Conservation (phyloP, 2,329 filamentous ascomycete species). For the Stemphylium beticola region DNA sequence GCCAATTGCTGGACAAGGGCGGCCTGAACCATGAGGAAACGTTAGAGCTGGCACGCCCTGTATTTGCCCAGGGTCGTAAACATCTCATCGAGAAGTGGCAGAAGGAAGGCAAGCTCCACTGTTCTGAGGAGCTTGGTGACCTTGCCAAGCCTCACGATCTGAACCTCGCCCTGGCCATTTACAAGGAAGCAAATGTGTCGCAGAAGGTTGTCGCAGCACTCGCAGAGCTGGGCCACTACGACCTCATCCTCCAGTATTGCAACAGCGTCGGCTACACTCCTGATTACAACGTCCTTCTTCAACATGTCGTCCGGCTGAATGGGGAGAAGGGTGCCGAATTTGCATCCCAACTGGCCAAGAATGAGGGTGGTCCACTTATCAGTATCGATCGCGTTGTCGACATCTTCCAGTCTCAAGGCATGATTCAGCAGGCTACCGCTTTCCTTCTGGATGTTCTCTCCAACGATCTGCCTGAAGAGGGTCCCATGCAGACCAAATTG, state of each 20-base stretch:
- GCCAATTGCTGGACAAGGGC: conserved; percentile 95
- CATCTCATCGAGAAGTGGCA: conserved; percentile 98
- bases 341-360: conserved; percentile 87
- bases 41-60: conserved; percentile 88
- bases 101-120: conserved; percentile 92
- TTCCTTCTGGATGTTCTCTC: conserved; percentile 96
- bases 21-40: conserved; percentile 91
- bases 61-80: conserved; percentile 91
- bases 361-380: conserved; percentile 84
- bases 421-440: conserved; percentile 97
- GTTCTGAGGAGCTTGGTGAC: conserved; percentile 95
- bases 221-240: conserved; percentile 94
- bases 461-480: conserved; percentile 93
- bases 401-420: conserved; percentile 96
- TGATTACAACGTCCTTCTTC: conserved; percentile 91
- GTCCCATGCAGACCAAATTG: conserved; percentile 88
- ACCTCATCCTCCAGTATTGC: conserved; percentile 93
- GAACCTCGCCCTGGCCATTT: conserved; percentile 84
- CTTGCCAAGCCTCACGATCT: conserved; percentile 89
- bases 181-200: conserved; percentile 86
- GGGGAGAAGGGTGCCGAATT: conserved; percentile 96
- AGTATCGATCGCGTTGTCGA: conserved; percentile 95
- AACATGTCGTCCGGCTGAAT: conserved; percentile 82
- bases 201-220: conserved; percentile 95
- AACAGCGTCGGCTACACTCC: conserved; percentile 85